Conservation (phyloP, 495 filamentous ascomycete genomes). For the Aspergillus heteromorphus region DNA sequence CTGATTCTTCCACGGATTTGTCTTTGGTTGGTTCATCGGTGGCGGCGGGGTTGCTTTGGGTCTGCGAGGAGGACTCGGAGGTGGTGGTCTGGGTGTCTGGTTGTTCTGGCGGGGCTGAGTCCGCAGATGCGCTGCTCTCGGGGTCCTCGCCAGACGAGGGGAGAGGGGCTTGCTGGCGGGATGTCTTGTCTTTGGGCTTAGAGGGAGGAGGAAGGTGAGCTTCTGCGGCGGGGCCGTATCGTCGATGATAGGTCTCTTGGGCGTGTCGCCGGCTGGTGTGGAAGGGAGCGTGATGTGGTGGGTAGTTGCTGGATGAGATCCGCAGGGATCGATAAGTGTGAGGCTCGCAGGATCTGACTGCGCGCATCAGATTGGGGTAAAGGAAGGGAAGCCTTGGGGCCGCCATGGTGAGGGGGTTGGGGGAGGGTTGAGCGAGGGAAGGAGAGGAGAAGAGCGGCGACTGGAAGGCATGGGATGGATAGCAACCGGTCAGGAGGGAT, state of each 20-base stretch:
- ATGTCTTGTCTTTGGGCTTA: slow-evolving; percentile 20
- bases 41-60: slow-evolving; percentile 7
- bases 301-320: slow-evolving; percentile 14
- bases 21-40: slow-evolving; percentile 15
- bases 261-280: slow-evolving; percentile 34
- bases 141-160: slow-evolving; percentile 17
- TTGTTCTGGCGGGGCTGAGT: slow-evolving; percentile 16
- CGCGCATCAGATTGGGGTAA: slow-evolving; percentile 62
- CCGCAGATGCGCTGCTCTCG: neutral
- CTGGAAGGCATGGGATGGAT: slow-evolving; percentile 1
- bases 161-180: slow-evolving; percentile 16
- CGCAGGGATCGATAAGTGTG: slow-evolving; percentile 26
- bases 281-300: slow-evolving; percentile 25
- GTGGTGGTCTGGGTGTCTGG: neutral
- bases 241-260: slow-evolving; percentile 42
- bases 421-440: neutral
- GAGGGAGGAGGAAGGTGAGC: slow-evolving; percentile 37
- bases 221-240: slow-evolving; percentile 49
- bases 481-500: neutral
- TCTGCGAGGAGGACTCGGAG: neutral
- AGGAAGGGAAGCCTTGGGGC: slow-evolving; percentile 64
- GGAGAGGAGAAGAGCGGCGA: slow-evolving; percentile 11
- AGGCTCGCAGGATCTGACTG: slow-evolving; percentile 35
- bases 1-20: slow-evolving; percentile 13
- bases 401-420: slow-evolving; percentile 47